Percentiles rank a stretch among this genome's conserved stretches.
Conservation (phyloP, 2,329 filamentous ascomycete genomes). For the Chrysoporthe austroafricana region DNA sequence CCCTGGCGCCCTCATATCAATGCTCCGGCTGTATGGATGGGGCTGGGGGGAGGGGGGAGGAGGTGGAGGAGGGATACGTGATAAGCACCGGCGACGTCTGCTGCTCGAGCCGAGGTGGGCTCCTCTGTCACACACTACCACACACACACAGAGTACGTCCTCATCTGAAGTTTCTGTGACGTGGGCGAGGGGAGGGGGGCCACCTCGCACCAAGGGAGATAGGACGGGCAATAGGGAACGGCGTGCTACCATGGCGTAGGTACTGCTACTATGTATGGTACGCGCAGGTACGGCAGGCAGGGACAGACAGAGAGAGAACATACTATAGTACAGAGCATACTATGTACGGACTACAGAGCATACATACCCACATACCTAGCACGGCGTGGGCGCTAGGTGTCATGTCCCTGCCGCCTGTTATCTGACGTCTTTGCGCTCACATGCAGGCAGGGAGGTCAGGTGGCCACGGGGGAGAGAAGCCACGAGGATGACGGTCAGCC, state of each 20-base stretch:
- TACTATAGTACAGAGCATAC: too few species aligned
- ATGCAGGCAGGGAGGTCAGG: not conserved
- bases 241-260: too few species aligned
- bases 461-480: not conserved
- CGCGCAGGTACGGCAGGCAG: not conserved
- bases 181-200: not conserved
- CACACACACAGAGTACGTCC: too few species aligned
- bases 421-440: not conserved
- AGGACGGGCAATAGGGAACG: not conserved
- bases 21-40: slow-evolving; percentile 7
- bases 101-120: not conserved
- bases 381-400: too few species aligned
- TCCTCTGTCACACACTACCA: too few species aligned
- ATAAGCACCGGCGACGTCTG: too few species aligned
- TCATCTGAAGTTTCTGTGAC: not conserved
- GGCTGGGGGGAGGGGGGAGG: too few species aligned
- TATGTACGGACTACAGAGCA: not conserved
- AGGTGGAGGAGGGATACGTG: too few species aligned
- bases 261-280: too few species aligned
- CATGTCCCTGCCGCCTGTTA: not conserved
- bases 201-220: slow-evolving; percentile 1
- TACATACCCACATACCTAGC: not conserved
- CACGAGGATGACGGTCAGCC: not conserved
- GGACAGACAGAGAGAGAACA: too few species aligned
- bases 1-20: slow-evolving; percentile 20